phyloP scores from a whole-genome alignment of 306 rosid species.

The Acacia confusa region DNA sequence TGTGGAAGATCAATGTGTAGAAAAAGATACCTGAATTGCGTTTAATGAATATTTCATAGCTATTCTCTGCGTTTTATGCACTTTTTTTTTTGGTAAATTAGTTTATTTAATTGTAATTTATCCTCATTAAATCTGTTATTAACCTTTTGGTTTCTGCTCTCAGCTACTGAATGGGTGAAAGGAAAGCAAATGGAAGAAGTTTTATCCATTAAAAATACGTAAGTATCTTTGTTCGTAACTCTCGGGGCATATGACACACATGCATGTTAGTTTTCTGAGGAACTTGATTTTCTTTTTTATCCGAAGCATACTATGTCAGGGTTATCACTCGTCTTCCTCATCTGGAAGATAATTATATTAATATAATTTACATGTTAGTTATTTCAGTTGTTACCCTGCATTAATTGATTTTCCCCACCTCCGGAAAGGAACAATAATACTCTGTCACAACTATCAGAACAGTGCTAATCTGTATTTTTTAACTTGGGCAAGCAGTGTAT shows the following conservation, averaged over 20 bases:
- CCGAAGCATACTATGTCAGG: neutral
- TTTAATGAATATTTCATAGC: neutral
- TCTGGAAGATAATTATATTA: neutral
- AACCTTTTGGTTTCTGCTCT: constrained; percentile 11
- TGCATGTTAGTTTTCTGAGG: neutral
- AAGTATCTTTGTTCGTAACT: constrained; percentile 25
- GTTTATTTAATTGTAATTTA: neutral
- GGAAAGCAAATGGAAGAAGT: constrained; percentile 88
- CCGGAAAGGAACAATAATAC: neutral
- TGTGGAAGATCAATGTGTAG: neutral
- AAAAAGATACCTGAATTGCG: neutral
- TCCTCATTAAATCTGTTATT: constrained; percentile 6
- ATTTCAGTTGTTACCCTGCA: neutral
- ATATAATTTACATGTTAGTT: neutral
- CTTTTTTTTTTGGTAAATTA: neutral
- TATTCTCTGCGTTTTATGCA: neutral
- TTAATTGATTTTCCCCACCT: neutral
- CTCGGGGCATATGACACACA: neutral
- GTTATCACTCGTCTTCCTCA: neutral
- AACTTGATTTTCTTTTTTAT: neutral
- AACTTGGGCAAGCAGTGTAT: neutral
- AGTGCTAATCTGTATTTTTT: neutral
- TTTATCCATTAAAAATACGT: constrained; percentile 75
- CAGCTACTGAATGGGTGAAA: constrained; percentile 95
- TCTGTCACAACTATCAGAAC: neutral